Conservation (phyloP, 2,329 filamentous ascomycete genomes). For the Metarhizium guizhouense region DNA sequence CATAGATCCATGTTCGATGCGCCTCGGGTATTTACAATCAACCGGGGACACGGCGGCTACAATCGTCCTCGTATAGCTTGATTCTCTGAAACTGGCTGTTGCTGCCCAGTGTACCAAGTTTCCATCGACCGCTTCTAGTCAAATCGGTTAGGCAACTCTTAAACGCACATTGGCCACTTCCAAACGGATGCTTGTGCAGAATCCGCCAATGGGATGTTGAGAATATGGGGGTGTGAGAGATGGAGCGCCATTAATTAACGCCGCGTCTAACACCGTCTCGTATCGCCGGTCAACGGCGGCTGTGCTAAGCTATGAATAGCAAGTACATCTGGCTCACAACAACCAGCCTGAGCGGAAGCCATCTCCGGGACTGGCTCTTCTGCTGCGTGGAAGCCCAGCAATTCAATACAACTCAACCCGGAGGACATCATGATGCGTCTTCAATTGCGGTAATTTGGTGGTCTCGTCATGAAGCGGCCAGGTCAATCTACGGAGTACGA, state of each 20-base stretch:
- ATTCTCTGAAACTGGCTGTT: not conserved
- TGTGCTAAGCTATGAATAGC: conserved; percentile 11
- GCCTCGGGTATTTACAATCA: not conserved
- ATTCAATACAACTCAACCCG: not conserved
- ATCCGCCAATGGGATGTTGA: not conserved
- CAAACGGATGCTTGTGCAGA: not conserved
- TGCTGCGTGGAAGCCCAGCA: not conserved
- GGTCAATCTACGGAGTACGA: not conserved
- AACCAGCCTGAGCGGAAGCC: not conserved
- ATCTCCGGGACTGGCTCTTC: not conserved
- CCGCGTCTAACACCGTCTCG: conserved; percentile 23
- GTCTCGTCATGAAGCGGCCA: not conserved
- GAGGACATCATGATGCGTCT: not conserved
- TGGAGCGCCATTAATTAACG: conserved; percentile 15
- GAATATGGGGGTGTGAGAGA: not conserved
- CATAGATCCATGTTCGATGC: not conserved
- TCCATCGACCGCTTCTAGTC: not conserved
- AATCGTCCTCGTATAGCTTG: not conserved
- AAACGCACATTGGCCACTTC: not conserved
- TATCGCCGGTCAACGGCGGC: conserved; percentile 19
- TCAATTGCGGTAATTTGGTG: not conserved
- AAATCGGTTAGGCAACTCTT: not conserved
- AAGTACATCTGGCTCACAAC: not conserved
- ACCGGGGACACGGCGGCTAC: not conserved
- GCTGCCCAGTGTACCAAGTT: not conserved